These are phyloP conservation scores for Heritiera fomes DNA, from an alignment of 345 rosid species.

Conservation along the genomic window DNA sequence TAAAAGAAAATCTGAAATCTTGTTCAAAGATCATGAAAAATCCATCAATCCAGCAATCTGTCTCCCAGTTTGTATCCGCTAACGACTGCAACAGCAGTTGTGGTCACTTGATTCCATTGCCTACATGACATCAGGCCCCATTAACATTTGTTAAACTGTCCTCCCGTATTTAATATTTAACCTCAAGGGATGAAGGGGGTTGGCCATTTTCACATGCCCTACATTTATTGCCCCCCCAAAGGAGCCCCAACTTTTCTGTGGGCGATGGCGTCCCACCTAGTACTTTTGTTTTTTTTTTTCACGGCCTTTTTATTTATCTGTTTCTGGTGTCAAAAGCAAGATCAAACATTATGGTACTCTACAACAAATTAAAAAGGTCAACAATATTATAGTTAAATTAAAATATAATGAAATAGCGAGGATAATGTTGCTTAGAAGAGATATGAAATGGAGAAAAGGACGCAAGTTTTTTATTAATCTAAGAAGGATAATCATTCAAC, in stretches of 20 bases:
- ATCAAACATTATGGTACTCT: neutral
- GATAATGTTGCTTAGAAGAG: neutral
- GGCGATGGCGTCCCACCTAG: neutral
- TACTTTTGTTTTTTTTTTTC: neutral
- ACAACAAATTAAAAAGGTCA: too few relatives aligned
- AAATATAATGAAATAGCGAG: neutral
- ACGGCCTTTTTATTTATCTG: too few relatives aligned
- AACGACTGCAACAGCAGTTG: neutral
- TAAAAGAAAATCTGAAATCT: neutral
- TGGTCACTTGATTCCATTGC: neutral
- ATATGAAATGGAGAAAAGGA: neutral
- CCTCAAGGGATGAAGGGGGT: too few relatives aligned
- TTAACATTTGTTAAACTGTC: neutral
- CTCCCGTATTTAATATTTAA: neutral
- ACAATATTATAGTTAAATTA: too few relatives aligned
- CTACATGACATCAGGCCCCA: neutral
- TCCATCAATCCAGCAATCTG: neutral
- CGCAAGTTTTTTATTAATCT: neutral
- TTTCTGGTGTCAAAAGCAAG: neutral
- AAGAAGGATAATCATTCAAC: neutral
- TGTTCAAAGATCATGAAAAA: conserved; percentile 7
- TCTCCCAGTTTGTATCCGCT: neutral
- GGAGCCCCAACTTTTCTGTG: neutral
- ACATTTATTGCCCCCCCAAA: too few relatives aligned
- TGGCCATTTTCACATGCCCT: too few relatives aligned